Conservation (phyloP, 345 rosid genomes). For the Syzygium grande region DNA sequence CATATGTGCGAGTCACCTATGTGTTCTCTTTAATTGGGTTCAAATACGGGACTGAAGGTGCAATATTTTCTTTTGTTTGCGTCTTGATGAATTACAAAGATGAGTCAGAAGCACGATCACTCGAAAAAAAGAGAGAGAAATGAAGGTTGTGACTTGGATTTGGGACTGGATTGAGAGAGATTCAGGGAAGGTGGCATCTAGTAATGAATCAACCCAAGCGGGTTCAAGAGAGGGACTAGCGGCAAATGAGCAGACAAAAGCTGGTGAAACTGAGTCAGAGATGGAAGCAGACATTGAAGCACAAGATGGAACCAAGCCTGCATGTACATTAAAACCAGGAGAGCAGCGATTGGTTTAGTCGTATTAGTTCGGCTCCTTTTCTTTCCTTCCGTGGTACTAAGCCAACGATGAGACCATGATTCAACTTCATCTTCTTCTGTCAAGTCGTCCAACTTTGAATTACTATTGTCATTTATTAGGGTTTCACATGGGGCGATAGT, state of each 20-base stretch:
- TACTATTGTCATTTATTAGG: neutral
- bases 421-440: neutral
- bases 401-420: neutral
- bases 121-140: conserved; percentile 48
- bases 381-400: neutral
- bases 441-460: neutral
- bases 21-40: neutral
- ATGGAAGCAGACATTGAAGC: neutral
- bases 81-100: conserved; percentile 43
- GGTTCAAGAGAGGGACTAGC: neutral
- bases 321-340: neutral
- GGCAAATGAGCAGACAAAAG: conserved; percentile 8
- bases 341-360: neutral
- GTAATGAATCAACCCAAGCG: conserved; percentile 8
- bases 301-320: neutral
- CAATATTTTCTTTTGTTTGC: neutral
- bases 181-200: conserved; percentile 19
- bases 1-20: neutral
- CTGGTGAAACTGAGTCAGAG: neutral
- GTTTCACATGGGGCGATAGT: neutral
- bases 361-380: neutral
- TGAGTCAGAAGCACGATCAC: conserved; percentile 21
- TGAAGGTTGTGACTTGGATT: conserved; percentile 62
- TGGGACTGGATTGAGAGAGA: conserved; percentile 35
- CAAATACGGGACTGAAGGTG: neutral